A percentile compares a stretch with the other conserved stretches of the same genome.
Evolutionary conservation across 352 stramenopile genomes (phyloP).

Genomic region (Thraustochytrium striatum): DNA sequence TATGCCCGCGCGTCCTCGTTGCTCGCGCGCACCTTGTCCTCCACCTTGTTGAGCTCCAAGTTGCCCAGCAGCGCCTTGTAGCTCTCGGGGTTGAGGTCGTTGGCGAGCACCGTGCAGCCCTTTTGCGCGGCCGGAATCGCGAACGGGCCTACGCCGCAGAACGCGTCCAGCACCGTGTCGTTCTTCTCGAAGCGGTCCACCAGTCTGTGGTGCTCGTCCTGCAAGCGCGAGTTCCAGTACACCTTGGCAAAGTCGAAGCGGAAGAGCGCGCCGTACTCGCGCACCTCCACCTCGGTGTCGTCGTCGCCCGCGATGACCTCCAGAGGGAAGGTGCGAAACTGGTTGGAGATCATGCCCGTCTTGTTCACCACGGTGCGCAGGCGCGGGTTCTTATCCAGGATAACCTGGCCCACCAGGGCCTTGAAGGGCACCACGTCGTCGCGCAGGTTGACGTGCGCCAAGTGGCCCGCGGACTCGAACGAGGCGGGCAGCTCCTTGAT

Average conservation of each 20-base stretch:
- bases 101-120: constrained; percentile 69
- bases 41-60: constrained; percentile 80
- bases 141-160: constrained; percentile 82
- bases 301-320: constrained; percentile 61
- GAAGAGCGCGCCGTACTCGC: constrained; percentile 76
- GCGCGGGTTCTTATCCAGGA: constrained; percentile 92
- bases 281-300: constrained; percentile 61
- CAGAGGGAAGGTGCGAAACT: constrained; percentile 87
- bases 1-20: constrained; percentile 90
- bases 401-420: constrained; percentile 86
- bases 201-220: constrained; percentile 67
- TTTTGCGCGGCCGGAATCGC: constrained; percentile 72
- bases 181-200: constrained; percentile 40
- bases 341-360: constrained; percentile 80
- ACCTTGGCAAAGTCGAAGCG: constrained; percentile 77
- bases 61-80: constrained; percentile 85
- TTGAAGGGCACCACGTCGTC: constrained; percentile 90
- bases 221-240: constrained; percentile 82
- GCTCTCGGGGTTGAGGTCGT: constrained; percentile 79
- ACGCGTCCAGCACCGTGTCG: constrained; percentile 74
- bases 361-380: constrained; percentile 97
- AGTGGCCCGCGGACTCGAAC: constrained; percentile 92
- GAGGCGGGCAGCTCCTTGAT: constrained; percentile 80
- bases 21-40: constrained; percentile 67
- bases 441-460: constrained; percentile 94